Evolutionary conservation across 73 alveolate genomes (phyloP), one percentile per base, ranked within the genome.

Genomic region (Tetrahymena borealis): DNA sequence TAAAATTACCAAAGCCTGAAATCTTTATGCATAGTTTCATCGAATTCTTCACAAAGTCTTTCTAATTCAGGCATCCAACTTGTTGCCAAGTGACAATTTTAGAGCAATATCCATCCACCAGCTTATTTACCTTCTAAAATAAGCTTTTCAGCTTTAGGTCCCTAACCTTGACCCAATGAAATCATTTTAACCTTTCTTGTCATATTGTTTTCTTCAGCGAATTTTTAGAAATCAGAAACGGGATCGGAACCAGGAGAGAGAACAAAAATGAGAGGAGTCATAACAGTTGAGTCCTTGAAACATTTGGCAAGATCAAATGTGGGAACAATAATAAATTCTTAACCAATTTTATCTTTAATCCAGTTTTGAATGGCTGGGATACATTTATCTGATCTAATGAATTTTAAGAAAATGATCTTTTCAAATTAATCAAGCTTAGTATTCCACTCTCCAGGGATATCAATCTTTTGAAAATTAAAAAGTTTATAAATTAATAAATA

Each of bases 241-340:
- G 99, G 99, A 92, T 99, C 99, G 6, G 99, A 98, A 79, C 99
- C 99, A 38, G 99, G 98, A 37, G 99, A 96, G 39, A 99, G 97
- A 36, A 99, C 99, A 97, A 99, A 99, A 90, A 99, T 99, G 78
- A 99, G 97, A n/a, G 99, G 99, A 33, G 99, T 99, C 18, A 98
- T 96, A 33, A 96, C 97, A 32, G 99, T 96, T 13, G 99, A 97
- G 96, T 99, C 99, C 78, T 99, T 98, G 97, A 96, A 99, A 40
- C 99, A 95, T 96, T 98, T 98, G 33, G 99, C 99, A 24, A 99
- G 94, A 97, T 99, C 99, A 93, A 99, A 99, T 32, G 99, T 98
- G 20, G 99, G 99, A 7, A 99, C 99, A 41, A 97, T 99, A 33
- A 99, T 98, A 92, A 98, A 99, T 91, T 97, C 98, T 90, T 97